Conservation (phyloP, 257 asterid species). For the Solanum chilense region DNA sequence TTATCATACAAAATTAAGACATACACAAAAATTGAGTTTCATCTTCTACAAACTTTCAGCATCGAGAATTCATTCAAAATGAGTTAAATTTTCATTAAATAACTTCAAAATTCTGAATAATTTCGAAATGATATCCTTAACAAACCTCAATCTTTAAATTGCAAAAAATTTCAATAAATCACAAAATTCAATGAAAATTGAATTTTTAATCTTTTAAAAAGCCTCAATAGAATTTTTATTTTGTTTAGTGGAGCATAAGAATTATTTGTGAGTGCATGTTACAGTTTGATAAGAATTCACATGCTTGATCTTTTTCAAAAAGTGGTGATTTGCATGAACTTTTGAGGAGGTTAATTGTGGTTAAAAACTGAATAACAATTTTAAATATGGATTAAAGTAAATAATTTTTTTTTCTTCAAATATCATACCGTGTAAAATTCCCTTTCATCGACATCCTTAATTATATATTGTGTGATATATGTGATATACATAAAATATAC, state of each 20-base stretch:
- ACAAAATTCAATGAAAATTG: neutral
- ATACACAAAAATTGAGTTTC: neutral
- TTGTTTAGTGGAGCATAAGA: neutral
- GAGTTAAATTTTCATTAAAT: neutral
- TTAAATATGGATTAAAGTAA: neutral
- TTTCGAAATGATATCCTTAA: neutral
- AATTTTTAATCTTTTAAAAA: neutral
- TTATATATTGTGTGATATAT: no score
- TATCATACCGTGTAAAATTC: neutral
- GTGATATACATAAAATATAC: neutral
- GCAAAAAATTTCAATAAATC: neutral
- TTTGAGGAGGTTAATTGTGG: neutral
- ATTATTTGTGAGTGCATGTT: neutral
- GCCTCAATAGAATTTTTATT: neutral
- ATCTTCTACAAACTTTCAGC: neutral
- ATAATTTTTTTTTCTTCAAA: neutral
- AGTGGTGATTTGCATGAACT: neutral
- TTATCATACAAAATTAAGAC: neutral
- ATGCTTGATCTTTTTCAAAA: neutral
- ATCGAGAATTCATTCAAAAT: neutral
- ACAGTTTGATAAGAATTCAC: neutral
- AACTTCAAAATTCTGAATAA: neutral
- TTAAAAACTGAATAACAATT: neutral
- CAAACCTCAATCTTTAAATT: neutral
- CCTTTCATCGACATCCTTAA: no score